Evolutionary conservation across 1,284 basidiomycete species (phyloP).

Genomic region (Rhodotorula sp.): DNA sequence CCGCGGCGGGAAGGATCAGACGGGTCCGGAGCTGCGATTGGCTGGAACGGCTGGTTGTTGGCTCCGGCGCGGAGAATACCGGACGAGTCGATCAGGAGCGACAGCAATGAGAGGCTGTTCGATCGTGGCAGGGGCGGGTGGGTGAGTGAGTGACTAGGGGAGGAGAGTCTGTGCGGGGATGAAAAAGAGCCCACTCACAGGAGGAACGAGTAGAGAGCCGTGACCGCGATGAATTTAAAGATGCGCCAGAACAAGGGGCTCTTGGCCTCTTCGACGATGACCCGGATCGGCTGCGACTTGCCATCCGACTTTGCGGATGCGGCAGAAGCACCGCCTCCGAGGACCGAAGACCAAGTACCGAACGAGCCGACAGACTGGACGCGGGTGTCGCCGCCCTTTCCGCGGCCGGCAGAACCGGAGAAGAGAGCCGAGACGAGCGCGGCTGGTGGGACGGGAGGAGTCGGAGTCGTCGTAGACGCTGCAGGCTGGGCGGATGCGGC

Average conservation of each 20-base stretch:
- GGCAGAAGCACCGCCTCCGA: slow-evolving; percentile 41
- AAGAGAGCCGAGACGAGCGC: slow-evolving; percentile 38
- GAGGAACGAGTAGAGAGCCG: slow-evolving; percentile 40
- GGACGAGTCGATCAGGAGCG: slow-evolving; percentile 85
- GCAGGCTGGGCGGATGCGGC: background rate
- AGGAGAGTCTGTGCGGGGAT: too few species aligned
- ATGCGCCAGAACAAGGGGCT: slow-evolving; percentile 51
- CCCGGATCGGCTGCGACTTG: slow-evolving; percentile 62
- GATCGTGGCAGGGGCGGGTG: slow-evolving; percentile 8
- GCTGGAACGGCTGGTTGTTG: slow-evolving; percentile 70
- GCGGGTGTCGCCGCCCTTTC: slow-evolving; percentile 58
- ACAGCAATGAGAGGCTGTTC: slow-evolving; percentile 73
- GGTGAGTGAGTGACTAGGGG: slow-evolving; percentile 4
- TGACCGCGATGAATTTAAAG: slow-evolving; percentile 58
- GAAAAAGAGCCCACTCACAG: slow-evolving; percentile 47
- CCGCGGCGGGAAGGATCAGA: slow-evolving; percentile 51
- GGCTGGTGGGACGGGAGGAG: slow-evolving; percentile 1
- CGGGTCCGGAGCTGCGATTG: slow-evolving; percentile 65
- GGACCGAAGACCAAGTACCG: slow-evolving; percentile 47
- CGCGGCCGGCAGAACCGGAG: slow-evolving; percentile 21
- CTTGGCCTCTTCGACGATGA: slow-evolving; percentile 74
- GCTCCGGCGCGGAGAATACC: slow-evolving; percentile 85
- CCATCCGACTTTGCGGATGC: slow-evolving; percentile 3
- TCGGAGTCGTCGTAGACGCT: background rate
- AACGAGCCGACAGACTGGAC: slow-evolving; percentile 55